phyloP scores from a whole-genome alignment of 176 grass and related monocot genomes.

The Triticum dicoccoides region DNA sequence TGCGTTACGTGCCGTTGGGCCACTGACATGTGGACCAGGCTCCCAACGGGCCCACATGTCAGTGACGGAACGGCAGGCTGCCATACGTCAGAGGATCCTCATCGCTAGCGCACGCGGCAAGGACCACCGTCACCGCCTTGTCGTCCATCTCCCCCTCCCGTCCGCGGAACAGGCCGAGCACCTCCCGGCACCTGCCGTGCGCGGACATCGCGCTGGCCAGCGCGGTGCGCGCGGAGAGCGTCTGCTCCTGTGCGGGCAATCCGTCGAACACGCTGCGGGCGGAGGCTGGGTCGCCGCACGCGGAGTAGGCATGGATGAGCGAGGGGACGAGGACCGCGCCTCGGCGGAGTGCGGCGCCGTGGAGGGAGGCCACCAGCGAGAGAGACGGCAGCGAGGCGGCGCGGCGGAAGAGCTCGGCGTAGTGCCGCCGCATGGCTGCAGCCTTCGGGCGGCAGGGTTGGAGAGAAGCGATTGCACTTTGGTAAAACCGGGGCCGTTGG shows the following conservation, averaged over 20 bases:
- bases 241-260: background rate
- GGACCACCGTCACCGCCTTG: conserved; percentile 42
- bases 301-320: conserved; percentile 1
- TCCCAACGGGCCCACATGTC: no score
- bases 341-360: background rate
- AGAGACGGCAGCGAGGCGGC: conserved; percentile 35
- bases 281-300: conserved; percentile 27
- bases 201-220: conserved; percentile 36
- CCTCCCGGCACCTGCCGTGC: conserved; percentile 42
- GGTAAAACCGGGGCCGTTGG: background rate
- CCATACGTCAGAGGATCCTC: no score
- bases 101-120: conserved; percentile 43
- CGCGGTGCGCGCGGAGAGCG: conserved; percentile 43
- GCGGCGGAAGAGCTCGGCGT: conserved; percentile 23
- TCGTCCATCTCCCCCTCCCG: conserved; percentile 20
- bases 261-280: conserved; percentile 28
- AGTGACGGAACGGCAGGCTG: no score
- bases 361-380: conserved; percentile 23
- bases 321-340: conserved; percentile 22
- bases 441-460: background rate
- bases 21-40: no score
- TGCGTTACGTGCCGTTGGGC: no score
- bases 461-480: background rate
- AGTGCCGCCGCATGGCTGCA: conserved; percentile 26
- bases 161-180: conserved; percentile 8